phyloP scores from a whole-genome alignment of 768 basidiomycete genomes.

The Mycena amicta region DNA sequence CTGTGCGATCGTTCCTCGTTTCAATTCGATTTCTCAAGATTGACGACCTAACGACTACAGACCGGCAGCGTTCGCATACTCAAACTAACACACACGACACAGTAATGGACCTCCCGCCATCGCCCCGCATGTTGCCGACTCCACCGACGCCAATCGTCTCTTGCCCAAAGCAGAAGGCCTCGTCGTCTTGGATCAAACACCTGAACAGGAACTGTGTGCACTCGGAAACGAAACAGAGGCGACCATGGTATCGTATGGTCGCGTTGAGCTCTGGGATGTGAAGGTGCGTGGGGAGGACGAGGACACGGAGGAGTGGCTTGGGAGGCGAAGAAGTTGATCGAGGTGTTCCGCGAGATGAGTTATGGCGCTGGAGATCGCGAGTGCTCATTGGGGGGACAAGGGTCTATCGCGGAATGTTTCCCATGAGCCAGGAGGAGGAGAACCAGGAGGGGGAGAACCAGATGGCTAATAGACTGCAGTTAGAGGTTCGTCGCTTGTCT shows the following conservation, averaged over 20 bases:
- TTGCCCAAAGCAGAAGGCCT: constrained; percentile 28
- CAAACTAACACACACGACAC: neutral
- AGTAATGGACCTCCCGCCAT: constrained; percentile 67
- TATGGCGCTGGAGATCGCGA: neutral
- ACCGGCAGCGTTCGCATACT: constrained; percentile 70
- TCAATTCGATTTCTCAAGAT: too few species aligned
- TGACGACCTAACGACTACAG: too few species aligned
- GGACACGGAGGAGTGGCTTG: constrained; percentile 72
- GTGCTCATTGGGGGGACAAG: neutral
- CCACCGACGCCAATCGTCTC: neutral
- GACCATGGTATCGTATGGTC: constrained; percentile 54
- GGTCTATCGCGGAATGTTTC: constrained; percentile 13
- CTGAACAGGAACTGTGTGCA: constrained; percentile 55
- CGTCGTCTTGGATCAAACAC: constrained; percentile 23
- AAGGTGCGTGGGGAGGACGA: constrained; percentile 53
- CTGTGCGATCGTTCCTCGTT: constrained; percentile 67
- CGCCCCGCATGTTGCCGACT: constrained; percentile 34
- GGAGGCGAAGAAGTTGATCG: constrained; percentile 84
- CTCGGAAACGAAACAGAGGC: constrained; percentile 75
- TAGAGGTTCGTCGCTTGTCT: constrained; percentile 56
- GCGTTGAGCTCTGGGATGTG: constrained; percentile 64
- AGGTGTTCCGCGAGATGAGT: constrained; percentile 86
- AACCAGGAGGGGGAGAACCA: constrained; percentile 65
- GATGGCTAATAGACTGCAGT: constrained; percentile 76
- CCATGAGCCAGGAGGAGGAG: constrained; percentile 57